A percentile compares a stretch with the other conserved stretches of the same genome.
These are phyloP conservation scores for Crithidia bombi DNA, from an alignment of 208 protist species.

Conservation along the genomic window DNA sequence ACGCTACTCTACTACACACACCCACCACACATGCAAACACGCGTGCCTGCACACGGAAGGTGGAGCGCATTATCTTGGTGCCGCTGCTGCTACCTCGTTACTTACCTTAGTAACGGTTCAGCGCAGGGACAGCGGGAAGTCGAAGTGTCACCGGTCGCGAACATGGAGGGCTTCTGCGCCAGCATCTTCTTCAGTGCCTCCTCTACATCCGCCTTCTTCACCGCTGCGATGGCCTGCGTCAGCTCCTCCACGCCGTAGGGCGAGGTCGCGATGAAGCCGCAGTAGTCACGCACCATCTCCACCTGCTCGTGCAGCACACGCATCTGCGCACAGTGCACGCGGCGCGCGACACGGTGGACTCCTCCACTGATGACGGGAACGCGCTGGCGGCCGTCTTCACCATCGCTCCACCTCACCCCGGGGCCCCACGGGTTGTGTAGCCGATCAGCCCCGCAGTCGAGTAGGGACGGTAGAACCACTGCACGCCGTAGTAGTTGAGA, in stretches of 20 bases:
- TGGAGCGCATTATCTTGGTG: too few relatives aligned
- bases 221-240: constrained; percentile 49
- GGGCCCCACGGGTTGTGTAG: constrained; percentile 68
- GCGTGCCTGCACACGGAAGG: too few relatives aligned
- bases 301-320: constrained; percentile 53
- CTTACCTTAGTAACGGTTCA: constrained; percentile 40
- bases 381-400: constrained; percentile 40
- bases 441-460: constrained; percentile 76
- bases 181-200: constrained; percentile 41
- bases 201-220: constrained; percentile 66
- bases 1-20: too few relatives aligned
- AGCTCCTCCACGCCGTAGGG: constrained; percentile 41
- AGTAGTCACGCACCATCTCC: constrained; percentile 79
- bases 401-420: constrained; percentile 42
- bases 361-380: constrained; percentile 49
- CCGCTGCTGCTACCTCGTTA: too few relatives aligned
- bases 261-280: constrained; percentile 84
- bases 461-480: constrained; percentile 85
- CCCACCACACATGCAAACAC: not conserved
- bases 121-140: constrained; percentile 56
- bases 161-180: constrained; percentile 55
- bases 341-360: constrained; percentile 38
- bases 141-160: constrained; percentile 70
- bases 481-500: constrained; percentile 49
- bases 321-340: constrained; percentile 48